Evolutionary conservation across 1,139 yeast genomes (phyloP), one percentile per base, ranked within the genome.

Genomic region (Schizosaccharomyces versatilis): DNA sequence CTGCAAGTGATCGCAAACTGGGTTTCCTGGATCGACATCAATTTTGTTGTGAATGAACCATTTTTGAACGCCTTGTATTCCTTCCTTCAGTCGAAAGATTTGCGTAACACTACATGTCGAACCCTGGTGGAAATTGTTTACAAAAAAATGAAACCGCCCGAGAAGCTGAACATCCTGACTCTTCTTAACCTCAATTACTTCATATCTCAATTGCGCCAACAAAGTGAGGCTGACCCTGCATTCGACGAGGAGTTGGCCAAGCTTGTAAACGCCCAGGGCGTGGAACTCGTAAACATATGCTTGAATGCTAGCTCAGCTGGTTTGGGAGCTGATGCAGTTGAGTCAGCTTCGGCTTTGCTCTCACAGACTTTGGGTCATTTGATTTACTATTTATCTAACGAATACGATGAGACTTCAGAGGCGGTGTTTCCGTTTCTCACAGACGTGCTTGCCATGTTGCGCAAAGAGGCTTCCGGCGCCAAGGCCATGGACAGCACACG

Each of bases 11-110:
- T 90, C 56, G 97, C 96, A 7, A 79, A 79, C 24, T 93, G 84
- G 73, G 84, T 86, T 38, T 81, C 88, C 38, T 93, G 99, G 99
- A 85, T 90, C 68, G 98, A 93, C 64, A 84, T 90, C 59, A 73
- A 80, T 38, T 71, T 90, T 59, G 80, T 93, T 58, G 77, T 88
- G 41, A 78, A 79, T 54, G 76, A 80, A 19, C 77, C 77, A 49
- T 81, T 78, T 62, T 73, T 86, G 61, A 71, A 73, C 53, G 66
- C 77, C 53, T 74, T 93, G 51, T 79, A 80, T 61, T 77, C 75
- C 57, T 81, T 77, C 63, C 72, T 88, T 60, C 75, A 73, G 47
- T 70, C 72, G 48, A 48, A 17, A 17, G 66, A 66, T 15, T 71
- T 75, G 32, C 75, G 82, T 60, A 71, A 76, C 53, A 72, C 78